phyloP scores from a whole-genome alignment of 768 basidiomycete species.

The Kwoniella sp. region DNA sequence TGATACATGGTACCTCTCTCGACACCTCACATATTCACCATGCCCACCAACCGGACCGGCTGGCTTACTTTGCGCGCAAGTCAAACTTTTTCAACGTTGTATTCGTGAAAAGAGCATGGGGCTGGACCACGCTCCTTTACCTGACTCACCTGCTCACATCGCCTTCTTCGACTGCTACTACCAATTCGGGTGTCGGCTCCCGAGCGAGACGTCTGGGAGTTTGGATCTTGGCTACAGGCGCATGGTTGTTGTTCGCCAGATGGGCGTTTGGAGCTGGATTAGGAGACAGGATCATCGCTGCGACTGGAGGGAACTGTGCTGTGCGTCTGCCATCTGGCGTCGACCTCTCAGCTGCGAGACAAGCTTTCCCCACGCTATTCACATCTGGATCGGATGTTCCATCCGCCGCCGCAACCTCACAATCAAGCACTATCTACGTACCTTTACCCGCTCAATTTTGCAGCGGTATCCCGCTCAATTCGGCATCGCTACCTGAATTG shows the following conservation, averaged over 20 bases:
- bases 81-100: constrained; percentile 75
- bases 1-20: constrained; percentile 67
- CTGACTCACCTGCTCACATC: constrained; percentile 41
- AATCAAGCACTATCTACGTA: constrained; percentile 10
- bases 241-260: constrained; percentile 42
- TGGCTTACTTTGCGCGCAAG: constrained; percentile 77
- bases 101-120: constrained; percentile 91
- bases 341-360: constrained; percentile 8
- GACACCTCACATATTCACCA: constrained; percentile 76
- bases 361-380: constrained; percentile 6
- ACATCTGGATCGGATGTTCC: constrained; percentile 5
- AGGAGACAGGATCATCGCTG: constrained; percentile 45
- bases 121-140: constrained; percentile 74
- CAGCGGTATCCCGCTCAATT: constrained; percentile 12
- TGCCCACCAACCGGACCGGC: constrained; percentile 60
- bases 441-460: constrained; percentile 27
- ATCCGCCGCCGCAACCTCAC: background rate
- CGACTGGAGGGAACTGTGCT: constrained; percentile 43
- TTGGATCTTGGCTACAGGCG: constrained; percentile 31
- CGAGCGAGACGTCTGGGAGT: constrained; percentile 24
- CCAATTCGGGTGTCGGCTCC: background rate
- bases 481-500: constrained; percentile 21
- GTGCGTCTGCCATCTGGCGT: constrained; percentile 26
- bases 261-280: constrained; percentile 51
- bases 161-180: constrained; percentile 3